Evolutionary conservation across 495 filamentous ascomycete species (phyloP).

Genomic region (Oleoguttula mirabilis): DNA sequence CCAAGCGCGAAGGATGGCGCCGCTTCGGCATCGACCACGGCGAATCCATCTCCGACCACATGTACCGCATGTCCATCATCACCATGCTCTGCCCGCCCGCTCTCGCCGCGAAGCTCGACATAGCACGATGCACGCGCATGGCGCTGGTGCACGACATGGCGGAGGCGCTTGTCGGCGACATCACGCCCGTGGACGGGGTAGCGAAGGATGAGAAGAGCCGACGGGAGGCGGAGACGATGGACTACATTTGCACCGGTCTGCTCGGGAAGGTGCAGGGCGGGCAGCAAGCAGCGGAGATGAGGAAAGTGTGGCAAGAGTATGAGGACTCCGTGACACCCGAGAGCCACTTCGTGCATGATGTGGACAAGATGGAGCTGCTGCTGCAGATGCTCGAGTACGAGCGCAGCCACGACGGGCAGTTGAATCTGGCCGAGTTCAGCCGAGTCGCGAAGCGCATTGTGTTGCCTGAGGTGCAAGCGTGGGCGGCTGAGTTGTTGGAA

Average conservation of each 20-base stretch:
- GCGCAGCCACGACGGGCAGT: conserved; percentile 45
- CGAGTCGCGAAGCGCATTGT: conserved; percentile 60
- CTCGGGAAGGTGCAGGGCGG: conserved; percentile 61
- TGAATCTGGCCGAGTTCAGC: conserved; percentile 76
- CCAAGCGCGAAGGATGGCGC: conserved; percentile 88
- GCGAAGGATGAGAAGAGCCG: conserved; percentile 67
- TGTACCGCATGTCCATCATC: conserved; percentile 98
- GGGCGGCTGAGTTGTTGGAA: conserved; percentile 60
- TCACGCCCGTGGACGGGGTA: conserved; percentile 76
- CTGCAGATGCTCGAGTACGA: conserved; percentile 97
- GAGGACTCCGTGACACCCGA: conserved; percentile 75
- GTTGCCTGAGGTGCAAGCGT: conserved; percentile 64
- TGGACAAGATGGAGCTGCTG: conserved; percentile 91
- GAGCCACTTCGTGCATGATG: conserved; percentile 82
- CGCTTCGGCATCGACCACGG: conserved; percentile 61
- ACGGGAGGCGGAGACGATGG: conserved; percentile 78
- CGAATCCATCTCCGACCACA: conserved; percentile 94
- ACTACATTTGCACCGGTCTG: conserved; percentile 62
- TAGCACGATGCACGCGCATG: conserved; percentile 81
- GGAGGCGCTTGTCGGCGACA: conserved; percentile 85
- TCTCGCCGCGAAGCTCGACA: conserved; percentile 55
- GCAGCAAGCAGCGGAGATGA: conserved; percentile 50
- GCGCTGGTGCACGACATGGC: conserved; percentile 96
- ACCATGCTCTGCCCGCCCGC: conserved; percentile 81
- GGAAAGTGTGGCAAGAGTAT: conserved; percentile 81